Evolutionary conservation across 768 basidiomycete genomes (phyloP).

Genomic region (Pholiota microspora): DNA sequence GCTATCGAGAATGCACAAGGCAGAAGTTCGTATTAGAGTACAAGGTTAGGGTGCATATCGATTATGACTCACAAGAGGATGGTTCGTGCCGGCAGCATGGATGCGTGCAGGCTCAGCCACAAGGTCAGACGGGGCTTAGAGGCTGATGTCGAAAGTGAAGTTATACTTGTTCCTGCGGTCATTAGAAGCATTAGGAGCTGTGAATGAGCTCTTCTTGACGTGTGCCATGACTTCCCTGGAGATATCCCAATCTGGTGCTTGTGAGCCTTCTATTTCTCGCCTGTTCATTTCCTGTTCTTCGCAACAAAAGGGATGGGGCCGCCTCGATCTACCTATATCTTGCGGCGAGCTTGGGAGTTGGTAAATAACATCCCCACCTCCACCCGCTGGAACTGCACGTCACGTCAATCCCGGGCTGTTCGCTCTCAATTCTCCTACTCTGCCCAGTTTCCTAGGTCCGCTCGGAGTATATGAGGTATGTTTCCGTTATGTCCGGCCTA

Average conservation of each 20-base stretch:
- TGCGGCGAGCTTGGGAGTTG: neutral
- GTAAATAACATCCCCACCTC: constrained; percentile 17
- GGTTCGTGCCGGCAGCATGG: constrained; percentile 8
- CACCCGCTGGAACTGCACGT: constrained; percentile 34
- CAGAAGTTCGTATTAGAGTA: neutral
- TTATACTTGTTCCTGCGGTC: constrained; percentile 17
- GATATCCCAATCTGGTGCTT: constrained; percentile 20
- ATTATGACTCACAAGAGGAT: constrained; percentile 12
- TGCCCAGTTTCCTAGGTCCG: constrained; percentile 10
- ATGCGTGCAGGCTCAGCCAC: neutral
- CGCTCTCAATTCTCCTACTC: constrained; percentile 1
- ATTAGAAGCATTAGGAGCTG: constrained; percentile 14
- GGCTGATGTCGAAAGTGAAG: constrained; percentile 5
- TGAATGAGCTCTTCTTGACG: constrained; percentile 12
- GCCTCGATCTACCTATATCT: constrained; percentile 12
- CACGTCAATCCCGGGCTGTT: constrained; percentile 28
- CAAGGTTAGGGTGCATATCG: constrained; percentile 5
- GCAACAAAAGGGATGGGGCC: constrained; percentile 21
- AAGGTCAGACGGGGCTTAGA: constrained; percentile 6
- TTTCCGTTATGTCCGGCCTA: constrained; percentile 18
- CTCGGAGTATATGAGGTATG: constrained; percentile 16
- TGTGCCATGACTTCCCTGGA: constrained; percentile 12
- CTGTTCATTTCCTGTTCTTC: constrained; percentile 20
- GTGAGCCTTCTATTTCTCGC: constrained; percentile 25
- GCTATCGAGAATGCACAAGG: neutral